These are phyloP conservation scores for Wickerhamomyces chambardii DNA, from an alignment of 805 yeast species.

Conservation along the genomic window DNA sequence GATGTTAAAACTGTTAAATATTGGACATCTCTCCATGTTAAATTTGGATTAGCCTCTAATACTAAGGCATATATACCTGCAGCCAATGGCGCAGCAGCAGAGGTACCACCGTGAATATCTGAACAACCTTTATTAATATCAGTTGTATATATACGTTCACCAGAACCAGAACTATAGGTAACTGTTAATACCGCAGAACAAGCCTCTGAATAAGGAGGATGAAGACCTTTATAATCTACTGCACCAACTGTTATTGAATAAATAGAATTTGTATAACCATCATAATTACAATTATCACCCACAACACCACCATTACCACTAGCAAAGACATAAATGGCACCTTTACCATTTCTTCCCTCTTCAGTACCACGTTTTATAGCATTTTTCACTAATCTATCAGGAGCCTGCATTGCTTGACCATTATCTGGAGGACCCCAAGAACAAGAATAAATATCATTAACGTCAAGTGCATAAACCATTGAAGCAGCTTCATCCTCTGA, in stretches of 20 bases:
- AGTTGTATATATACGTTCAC: slow-evolving; percentile 84
- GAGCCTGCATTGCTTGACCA: slow-evolving; percentile 80
- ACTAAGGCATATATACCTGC: slow-evolving; percentile 91
- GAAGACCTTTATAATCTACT: slow-evolving; percentile 76
- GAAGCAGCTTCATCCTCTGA: slow-evolving; percentile 90
- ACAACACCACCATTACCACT: slow-evolving; percentile 84
- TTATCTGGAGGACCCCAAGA: slow-evolving; percentile 99
- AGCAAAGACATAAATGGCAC: slow-evolving; percentile 90
- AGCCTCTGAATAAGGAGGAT: slow-evolving; percentile 85
- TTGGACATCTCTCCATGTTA: slow-evolving; percentile 96
- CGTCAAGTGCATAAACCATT: slow-evolving; percentile 67
- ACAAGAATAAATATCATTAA: slow-evolving; percentile 90
- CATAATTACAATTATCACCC: slow-evolving; percentile 91
- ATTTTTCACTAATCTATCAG: slow-evolving; percentile 66
- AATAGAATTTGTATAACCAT: slow-evolving; percentile 94
- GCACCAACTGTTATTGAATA: slow-evolving; percentile 95
- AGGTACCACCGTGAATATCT: slow-evolving; percentile 84
- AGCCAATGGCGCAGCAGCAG: slow-evolving; percentile 98
- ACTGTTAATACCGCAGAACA: slow-evolving; percentile 94
- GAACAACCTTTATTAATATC: slow-evolving; percentile 68
- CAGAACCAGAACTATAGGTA: slow-evolving; percentile 86
- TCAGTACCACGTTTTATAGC: slow-evolving; percentile 81
- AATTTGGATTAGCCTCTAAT: slow-evolving; percentile 71
- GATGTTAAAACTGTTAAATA: slow-evolving; percentile 73
- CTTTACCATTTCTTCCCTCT: slow-evolving; percentile 74